Evolutionary conservation across 2,329 filamentous ascomycete genomes (phyloP).

Genomic region (Pleoardoris graminearum): DNA sequence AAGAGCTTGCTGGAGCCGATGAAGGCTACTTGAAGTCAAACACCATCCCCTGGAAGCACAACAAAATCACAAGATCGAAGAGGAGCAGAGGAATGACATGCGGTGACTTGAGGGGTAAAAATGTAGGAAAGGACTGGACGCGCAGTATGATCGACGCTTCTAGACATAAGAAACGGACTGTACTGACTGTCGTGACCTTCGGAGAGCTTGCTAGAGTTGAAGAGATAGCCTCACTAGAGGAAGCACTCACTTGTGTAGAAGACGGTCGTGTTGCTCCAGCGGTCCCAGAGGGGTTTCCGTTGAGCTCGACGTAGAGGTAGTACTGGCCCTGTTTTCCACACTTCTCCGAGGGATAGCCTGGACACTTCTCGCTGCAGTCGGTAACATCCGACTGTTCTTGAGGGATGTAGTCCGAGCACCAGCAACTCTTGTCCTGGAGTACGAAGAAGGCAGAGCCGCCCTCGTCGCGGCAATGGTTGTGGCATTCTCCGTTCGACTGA

Average conservation of each 20-base stretch:
- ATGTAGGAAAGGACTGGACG: background rate
- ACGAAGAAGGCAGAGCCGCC: slow-evolving; percentile 67
- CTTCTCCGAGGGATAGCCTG: slow-evolving; percentile 67
- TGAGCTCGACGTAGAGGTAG: slow-evolving; percentile 66
- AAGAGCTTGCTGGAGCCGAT: slow-evolving; percentile 36
- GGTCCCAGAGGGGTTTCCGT: slow-evolving; percentile 62
- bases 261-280: slow-evolving; percentile 41
- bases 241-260: slow-evolving; percentile 30
- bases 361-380: slow-evolving; percentile 64
- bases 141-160: slow-evolving; percentile 18
- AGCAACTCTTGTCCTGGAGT: slow-evolving; percentile 67
- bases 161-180: slow-evolving; percentile 23
- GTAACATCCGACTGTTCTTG: slow-evolving; percentile 40
- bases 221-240: slow-evolving; percentile 19
- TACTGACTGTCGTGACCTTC: slow-evolving; percentile 35
- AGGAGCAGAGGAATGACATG: slow-evolving; percentile 4
- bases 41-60: slow-evolving; percentile 7
- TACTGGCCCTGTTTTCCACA: slow-evolving; percentile 63
- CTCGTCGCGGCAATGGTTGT: slow-evolving; percentile 58
- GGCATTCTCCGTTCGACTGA: slow-evolving; percentile 73
- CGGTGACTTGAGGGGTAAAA: background rate
- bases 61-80: slow-evolving; percentile 8
- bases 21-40: slow-evolving; percentile 43
- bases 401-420: slow-evolving; percentile 74
- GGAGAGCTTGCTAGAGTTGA: slow-evolving; percentile 13